Evolutionary conservation across 176 grass and related monocot species (phyloP).

Genomic region (Zizania latifolia): DNA sequence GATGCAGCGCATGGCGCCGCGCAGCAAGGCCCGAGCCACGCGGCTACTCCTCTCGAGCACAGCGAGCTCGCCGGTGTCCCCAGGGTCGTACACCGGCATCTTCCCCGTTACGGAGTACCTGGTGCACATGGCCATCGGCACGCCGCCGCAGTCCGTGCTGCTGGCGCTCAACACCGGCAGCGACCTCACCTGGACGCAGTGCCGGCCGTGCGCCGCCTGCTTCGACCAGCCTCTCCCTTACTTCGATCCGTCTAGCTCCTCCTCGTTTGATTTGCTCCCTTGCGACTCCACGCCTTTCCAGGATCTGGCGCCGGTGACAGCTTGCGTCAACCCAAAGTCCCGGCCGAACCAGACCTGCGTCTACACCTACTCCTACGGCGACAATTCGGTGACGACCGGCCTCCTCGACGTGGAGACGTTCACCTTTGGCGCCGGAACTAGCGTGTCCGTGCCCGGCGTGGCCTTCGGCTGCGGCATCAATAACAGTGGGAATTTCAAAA

Average conservation of each 20-base stretch:
- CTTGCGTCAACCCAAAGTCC: background rate
- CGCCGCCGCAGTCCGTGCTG: conserved; percentile 36
- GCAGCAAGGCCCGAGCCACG: conserved; percentile 25
- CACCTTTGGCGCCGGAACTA: conserved; percentile 28
- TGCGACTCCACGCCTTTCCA: conserved; percentile 8
- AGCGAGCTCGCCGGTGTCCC: background rate
- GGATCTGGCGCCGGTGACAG: no score
- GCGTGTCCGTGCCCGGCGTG: background rate
- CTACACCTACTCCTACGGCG: conserved; percentile 21
- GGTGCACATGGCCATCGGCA: conserved; percentile 31
- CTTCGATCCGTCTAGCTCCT: conserved; percentile 2
- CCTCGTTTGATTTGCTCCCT: conserved; percentile 8
- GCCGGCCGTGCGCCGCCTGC: conserved; percentile 25
- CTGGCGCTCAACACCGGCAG: conserved; percentile 52
- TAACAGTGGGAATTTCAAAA: conserved; percentile 14
- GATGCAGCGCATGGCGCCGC: conserved; percentile 21
- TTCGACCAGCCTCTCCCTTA: conserved; percentile 14
- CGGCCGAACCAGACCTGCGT: conserved; percentile 3
- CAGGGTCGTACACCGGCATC: background rate
- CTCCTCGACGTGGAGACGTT: conserved; percentile 15
- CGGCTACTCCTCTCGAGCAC: background rate
- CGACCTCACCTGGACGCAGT: conserved; percentile 51
- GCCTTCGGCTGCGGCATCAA: conserved; percentile 33
- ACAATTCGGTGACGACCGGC: conserved; percentile 27
- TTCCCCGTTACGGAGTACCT: conserved; percentile 35